Conservation (phyloP, 306 rosid species). For the Quercus ilex region DNA sequence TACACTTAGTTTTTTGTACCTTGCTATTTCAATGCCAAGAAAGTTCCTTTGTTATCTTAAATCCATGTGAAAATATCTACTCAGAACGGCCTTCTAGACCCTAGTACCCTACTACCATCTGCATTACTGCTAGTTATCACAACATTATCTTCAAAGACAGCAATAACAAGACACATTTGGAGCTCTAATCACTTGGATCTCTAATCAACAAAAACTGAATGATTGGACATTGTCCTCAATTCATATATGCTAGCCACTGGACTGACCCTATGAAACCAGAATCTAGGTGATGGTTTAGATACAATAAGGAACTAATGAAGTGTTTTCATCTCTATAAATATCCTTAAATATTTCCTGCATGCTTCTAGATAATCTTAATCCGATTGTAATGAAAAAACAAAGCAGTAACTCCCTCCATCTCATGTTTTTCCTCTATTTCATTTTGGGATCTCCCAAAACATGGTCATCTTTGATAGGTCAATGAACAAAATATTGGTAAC, state of each 20-base stretch:
- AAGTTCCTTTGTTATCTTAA: background rate
- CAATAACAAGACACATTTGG: background rate
- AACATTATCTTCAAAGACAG: background rate
- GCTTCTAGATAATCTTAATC: background rate
- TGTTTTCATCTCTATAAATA: background rate
- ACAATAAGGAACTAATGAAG: background rate
- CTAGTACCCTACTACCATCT: background rate
- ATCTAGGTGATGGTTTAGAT: background rate
- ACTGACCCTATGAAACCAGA: background rate
- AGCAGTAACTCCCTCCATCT: no score
- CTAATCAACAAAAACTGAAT: background rate
- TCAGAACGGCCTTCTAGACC: background rate
- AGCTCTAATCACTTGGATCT: background rate
- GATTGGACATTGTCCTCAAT: background rate
- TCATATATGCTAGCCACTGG: background rate
- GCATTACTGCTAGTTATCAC: background rate
- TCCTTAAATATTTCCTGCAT: constrained; percentile 2
- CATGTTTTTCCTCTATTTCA: no score
- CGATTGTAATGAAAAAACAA: background rate
- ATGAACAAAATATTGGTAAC: no score
- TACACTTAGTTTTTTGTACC: background rate
- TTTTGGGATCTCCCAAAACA: no score
- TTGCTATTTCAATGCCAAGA: background rate
- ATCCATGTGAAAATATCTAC: background rate
- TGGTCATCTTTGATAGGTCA: no score